phyloP scores from a whole-genome alignment of 495 filamentous ascomycete genomes.

The Amphirosellinia nigrospora region DNA sequence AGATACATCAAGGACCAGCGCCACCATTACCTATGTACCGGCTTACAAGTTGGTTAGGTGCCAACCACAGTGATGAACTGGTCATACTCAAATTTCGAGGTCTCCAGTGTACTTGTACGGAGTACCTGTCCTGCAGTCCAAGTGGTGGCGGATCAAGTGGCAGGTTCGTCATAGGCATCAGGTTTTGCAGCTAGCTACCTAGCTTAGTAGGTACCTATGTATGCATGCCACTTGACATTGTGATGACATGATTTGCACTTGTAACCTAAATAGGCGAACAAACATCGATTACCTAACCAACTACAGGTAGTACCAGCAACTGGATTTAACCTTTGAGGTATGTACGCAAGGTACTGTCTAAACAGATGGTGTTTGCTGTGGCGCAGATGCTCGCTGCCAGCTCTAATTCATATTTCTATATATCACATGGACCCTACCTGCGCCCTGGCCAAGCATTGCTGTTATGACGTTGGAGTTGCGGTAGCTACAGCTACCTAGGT shows the following conservation, averaged over 20 bases:
- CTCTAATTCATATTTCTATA: too few species aligned
- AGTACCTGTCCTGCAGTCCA: too few species aligned
- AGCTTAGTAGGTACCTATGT: too few species aligned
- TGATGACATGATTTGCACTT: constrained; percentile 23
- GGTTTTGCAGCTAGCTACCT: neutral
- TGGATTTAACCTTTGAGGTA: too few species aligned
- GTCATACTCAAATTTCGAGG: neutral
- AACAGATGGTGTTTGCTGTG: neutral
- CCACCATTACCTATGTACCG: too few species aligned
- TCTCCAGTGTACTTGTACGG: neutral
- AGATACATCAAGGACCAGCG: too few species aligned
- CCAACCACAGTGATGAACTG: neutral
- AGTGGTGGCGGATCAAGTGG: constrained; percentile 5
- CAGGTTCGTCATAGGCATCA: neutral
- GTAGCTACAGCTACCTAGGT: neutral
- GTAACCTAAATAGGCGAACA: neutral
- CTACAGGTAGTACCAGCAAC: too few species aligned
- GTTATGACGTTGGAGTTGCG: neutral
- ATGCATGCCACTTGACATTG: constrained; percentile 17
- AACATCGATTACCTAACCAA: neutral
- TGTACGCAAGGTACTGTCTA: too few species aligned
- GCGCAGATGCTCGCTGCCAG: neutral
- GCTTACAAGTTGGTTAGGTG: neutral
- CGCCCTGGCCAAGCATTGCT: too few species aligned
- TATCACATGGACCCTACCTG: too few species aligned